These are phyloP conservation scores for Sporisorium iseilematis-ciliati DNA, from an alignment of 1,284 basidiomycete genomes.

Conservation along the genomic window DNA sequence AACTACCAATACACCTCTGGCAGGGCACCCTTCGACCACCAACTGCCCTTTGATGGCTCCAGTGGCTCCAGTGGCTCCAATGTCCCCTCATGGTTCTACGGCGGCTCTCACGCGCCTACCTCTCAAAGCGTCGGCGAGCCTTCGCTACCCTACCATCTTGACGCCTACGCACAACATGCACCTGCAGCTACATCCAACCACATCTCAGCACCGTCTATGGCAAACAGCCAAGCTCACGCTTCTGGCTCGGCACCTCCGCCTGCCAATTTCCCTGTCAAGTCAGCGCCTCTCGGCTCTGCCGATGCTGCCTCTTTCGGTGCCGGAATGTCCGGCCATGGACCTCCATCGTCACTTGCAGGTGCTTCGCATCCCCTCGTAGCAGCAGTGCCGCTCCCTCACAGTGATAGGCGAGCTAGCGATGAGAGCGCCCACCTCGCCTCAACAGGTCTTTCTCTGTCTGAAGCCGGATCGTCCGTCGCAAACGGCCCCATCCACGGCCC, in stretches of 20 bases:
- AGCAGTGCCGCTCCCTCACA: conserved; percentile 9
- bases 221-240: conserved; percentile 1
- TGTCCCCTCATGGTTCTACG: conserved; percentile 33
- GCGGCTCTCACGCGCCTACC: conserved; percentile 5
- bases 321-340: conserved; percentile 3
- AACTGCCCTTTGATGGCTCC: conserved; percentile 17
- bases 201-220: conserved; percentile 9
- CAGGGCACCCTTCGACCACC: conserved; percentile 21
- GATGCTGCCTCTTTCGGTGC: conserved; percentile 19
- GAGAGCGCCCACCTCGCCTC: conserved; percentile 11
- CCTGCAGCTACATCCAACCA: conserved; percentile 7
- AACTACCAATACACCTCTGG: conserved; percentile 34
- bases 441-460: conserved; percentile 8
- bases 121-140: conserved; percentile 2
- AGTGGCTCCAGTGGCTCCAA: conserved; percentile 14
- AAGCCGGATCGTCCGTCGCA: conserved; percentile 8
- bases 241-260: conserved; percentile 4
- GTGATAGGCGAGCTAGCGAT: conserved; percentile 25
- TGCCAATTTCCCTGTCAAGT: background rate
- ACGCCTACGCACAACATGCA: conserved; percentile 18
- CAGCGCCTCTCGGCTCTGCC: conserved; percentile 10
- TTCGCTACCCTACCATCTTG: conserved; percentile 21
- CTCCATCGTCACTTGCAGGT: background rate
- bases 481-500: conserved; percentile 8
- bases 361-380: conserved; percentile 5